phyloP scores from a whole-genome alignment of 805 yeast species.

The Wickerhamiella lipophila region DNA sequence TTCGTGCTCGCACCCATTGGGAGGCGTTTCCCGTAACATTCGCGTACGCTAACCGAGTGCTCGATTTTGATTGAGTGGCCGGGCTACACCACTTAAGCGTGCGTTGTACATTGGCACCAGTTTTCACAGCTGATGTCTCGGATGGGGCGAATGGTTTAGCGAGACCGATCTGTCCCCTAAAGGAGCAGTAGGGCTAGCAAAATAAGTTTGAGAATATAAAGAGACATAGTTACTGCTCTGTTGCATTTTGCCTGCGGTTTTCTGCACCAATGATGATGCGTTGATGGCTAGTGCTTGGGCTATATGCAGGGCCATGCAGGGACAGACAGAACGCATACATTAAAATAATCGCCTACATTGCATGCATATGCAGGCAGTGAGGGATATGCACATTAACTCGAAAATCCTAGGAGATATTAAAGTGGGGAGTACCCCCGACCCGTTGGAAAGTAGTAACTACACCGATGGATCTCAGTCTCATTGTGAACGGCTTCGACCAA shows the following conservation, averaged over 20 bases:
- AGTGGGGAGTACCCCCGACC: neutral
- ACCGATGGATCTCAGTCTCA: neutral
- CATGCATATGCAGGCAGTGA: constrained; percentile 9
- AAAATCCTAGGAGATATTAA: neutral
- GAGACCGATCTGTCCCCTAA: neutral
- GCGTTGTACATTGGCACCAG: neutral
- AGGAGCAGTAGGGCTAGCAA: too few relatives aligned
- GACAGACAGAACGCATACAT: constrained; percentile 7
- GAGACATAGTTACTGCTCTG: too few relatives aligned
- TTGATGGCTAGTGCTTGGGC: neutral
- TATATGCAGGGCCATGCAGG: constrained; percentile 4
- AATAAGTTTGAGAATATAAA: too few relatives aligned
- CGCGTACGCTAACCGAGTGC: neutral
- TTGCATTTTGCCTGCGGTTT: too few relatives aligned
- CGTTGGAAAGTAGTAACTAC: neutral
- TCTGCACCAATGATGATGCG: neutral
- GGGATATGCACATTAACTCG: constrained; percentile 7
- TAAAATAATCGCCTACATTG: constrained; percentile 8
- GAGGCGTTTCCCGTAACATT: neutral
- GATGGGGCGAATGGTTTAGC: neutral
- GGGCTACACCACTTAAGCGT: constrained; percentile 6
- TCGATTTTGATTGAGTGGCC: constrained; percentile 6
- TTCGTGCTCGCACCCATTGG: too few relatives aligned
- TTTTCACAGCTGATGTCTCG: constrained; percentile 2
- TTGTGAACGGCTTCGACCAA: neutral